Base-by-base conservation (phyloP, 352 stramenopile species). In the Phytopythium delawarense region DNA sequence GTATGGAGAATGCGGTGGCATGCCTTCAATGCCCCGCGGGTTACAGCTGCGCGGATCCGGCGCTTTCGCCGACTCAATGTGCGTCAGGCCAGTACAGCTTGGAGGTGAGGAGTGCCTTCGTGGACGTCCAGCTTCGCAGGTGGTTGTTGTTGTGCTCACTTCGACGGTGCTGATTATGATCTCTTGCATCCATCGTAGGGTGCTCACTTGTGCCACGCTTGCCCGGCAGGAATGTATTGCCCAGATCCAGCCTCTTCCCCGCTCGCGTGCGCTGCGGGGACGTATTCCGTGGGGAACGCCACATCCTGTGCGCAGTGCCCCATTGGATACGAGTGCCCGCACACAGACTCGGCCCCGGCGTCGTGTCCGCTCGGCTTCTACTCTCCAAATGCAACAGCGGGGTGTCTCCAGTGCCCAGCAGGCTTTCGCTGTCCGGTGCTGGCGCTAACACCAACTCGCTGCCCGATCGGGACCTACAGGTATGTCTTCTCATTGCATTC, bases 211-310 rank as follows among this genome's bases (percentile, higher is more conserved):
- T 54, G 48, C 28, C 48, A 7, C n/a, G 9, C 56, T 4, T 97
- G 88, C 62, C 79, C 86, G 0, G 57, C 74, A 56, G 91, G 91
- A 0, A 96, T 79, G 59, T 92, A 87, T 34, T 98, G 92, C 58
- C 62, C 79, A 3, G 62, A 62, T 1, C 64, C 55, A 9, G 75
- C 74, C 6, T 63, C 58, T 0, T 51, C 62, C 0, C 74, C 77
- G 1, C 79, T 67, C 0, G 39, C 51, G 5, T 96, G 84, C 45
- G 63, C 60, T 0, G 67, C 76, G 49, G 84, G 87, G 0, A 76
- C 84, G 45, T 96, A 94, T 55, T 96, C 85, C 34, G 79, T 86
- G 0, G 46, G 16, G 34, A 75, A 61, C 44, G 85, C 82, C 11
- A 62, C 57, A 35, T 70, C 63, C 0, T 84, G 87, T 28, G 62